phyloP scores from a whole-genome alignment of 2,329 filamentous ascomycete species.

The Xylaria sp. region DNA sequence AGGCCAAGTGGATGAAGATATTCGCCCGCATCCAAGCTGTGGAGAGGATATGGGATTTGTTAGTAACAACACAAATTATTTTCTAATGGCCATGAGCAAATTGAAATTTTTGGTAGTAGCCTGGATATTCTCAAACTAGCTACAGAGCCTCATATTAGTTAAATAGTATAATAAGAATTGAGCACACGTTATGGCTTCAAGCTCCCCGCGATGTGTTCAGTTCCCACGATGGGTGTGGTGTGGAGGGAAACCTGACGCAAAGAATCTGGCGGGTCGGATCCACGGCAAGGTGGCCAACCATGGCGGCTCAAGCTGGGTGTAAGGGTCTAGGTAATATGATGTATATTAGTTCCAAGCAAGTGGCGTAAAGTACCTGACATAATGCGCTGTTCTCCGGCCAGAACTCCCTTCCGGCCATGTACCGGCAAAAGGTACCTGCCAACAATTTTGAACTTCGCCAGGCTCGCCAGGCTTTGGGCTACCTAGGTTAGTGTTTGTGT shows the following conservation, averaged over 20 bases:
- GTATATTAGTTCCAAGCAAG: neutral
- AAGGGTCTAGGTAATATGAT: neutral
- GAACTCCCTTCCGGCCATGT: neutral
- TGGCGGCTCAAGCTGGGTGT: neutral
- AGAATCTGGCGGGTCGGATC: neutral
- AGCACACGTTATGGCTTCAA: neutral
- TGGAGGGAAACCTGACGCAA: neutral
- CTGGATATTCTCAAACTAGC: neutral
- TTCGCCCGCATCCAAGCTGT: neutral
- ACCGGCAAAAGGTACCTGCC: slow-evolving; percentile 12
- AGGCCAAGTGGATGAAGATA: neutral
- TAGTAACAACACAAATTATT: neutral
- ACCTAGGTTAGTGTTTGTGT: neutral
- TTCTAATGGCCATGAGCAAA: neutral
- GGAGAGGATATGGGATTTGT: neutral
- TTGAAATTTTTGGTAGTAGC: neutral
- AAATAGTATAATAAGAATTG: neutral
- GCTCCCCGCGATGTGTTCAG: neutral
- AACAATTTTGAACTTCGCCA: neutral
- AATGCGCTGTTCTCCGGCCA: neutral
- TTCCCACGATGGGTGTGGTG: neutral
- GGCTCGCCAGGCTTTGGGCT: neutral
- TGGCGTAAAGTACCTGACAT: neutral
- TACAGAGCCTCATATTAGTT: neutral
- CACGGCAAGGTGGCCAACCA: neutral